Evolutionary conservation across 352 stramenopile genomes (phyloP), one percentile per base, ranked within the genome.

Genomic region (Globisporangium mamillatum): DNA sequence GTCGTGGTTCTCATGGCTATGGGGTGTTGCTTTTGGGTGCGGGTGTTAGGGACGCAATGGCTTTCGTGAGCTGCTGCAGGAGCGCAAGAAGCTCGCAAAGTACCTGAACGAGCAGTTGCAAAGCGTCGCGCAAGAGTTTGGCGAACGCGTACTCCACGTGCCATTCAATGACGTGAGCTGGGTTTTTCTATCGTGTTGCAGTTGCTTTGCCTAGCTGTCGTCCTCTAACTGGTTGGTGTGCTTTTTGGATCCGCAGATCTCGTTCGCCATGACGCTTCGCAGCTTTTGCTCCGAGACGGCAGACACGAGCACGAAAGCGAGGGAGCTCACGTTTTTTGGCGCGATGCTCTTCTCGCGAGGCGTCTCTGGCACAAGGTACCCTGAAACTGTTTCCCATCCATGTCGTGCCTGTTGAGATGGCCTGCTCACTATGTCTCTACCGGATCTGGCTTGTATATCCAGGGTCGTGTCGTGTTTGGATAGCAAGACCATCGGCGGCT

Each of bases 321-420:
- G 68, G 54, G 64, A 84, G 44, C 76, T 89, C 50, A 95, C 90
- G 32, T 92, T 96, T 74, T 97, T 99, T 70, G 97, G 98, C 20
- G 95, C 97, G n/a, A 99, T 99, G 97, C 87, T 99, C 14, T 99
- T 99, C 79, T 95, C 88, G 32, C 88, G 97, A 25, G 97, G 95
- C 66, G 92, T 99, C 8, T 99, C 94, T 27, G 98, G 98, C 34
- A 98, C 95, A 50, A 77, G 97, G 60, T 32, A 32, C 27, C 27
- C 27, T 32, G 27, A 32, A 3, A 32, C 27, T 32, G 27, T 32
- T 32, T 32, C 27, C 27, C 2, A 32, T 32, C 27, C 3, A 32
- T 32, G 4, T 32, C 32, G 32, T 36, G 32, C 32, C 32, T 36
- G 6, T 32, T 32, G 27, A 0, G 27, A 32, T 32, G 27, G 6